A percentile compares a stretch with the other conserved stretches of the same genome.
These are phyloP conservation scores for Coelastrella sp. DNA, from an alignment of 139 green algal genomes.

Conservation along the genomic window DNA sequence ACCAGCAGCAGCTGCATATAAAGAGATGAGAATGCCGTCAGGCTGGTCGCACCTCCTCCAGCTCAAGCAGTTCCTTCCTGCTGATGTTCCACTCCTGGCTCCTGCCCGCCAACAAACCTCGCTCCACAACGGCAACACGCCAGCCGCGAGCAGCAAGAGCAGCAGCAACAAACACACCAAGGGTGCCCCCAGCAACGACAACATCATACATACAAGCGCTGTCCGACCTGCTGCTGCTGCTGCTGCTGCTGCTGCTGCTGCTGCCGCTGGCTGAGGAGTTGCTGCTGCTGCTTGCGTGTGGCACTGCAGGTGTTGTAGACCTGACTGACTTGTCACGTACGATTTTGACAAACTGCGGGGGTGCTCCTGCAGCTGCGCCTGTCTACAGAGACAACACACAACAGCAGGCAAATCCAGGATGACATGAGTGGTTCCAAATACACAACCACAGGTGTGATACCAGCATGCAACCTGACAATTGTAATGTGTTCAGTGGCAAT, in stretches of 20 bases:
- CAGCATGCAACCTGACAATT: no score
- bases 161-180: conserved; percentile 83
- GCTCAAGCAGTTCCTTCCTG: conserved; percentile 79
- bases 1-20: not conserved
- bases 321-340: conserved; percentile 49
- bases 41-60: conserved; percentile 63
- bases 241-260: conserved; percentile 21
- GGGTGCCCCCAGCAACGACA: conserved; percentile 91
- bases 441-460: no score
- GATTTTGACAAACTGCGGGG: conserved; percentile 70
- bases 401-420: not conserved
- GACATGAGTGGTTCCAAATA: not conserved
- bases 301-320: not conserved
- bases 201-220: conserved; percentile 70
- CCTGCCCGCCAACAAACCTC: conserved; percentile 79
- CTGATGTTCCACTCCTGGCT: conserved; percentile 93
- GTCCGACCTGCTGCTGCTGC: conserved; percentile 1
- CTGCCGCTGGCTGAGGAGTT: not conserved
- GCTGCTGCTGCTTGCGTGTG: conserved; percentile 14
- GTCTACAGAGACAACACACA: not conserved
- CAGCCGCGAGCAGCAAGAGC: conserved; percentile 79
- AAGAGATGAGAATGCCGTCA: not conserved
- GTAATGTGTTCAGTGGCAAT: no score
- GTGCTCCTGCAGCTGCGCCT: conserved; percentile 45
- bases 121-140: conserved; percentile 92